phyloP scores from a whole-genome alignment of 495 filamentous ascomycete genomes.

The Trichoderma orchidacearum region DNA sequence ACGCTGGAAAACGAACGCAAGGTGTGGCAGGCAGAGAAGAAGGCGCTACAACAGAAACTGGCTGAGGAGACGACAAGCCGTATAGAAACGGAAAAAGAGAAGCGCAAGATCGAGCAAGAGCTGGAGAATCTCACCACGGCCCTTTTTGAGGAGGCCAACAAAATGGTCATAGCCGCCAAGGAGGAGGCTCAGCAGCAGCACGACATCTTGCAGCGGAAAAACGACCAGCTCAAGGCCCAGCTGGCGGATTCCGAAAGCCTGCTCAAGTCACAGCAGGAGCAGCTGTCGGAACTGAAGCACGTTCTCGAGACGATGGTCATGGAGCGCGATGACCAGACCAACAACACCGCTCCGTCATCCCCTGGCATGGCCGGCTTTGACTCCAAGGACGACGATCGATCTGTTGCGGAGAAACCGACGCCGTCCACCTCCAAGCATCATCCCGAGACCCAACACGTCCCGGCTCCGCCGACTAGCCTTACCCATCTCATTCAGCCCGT shows the following conservation, averaged over 20 bases:
- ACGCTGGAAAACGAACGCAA: conserved; percentile 27
- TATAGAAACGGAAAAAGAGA: conserved; percentile 55
- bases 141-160: conserved; percentile 89
- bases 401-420: conserved; percentile 24
- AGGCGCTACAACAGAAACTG: conserved; percentile 17
- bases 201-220: conserved; percentile 18
- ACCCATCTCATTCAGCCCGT: conserved; percentile 69
- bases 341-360: conserved; percentile 53
- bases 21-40: conserved; percentile 26
- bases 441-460: conserved; percentile 45
- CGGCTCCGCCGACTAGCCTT: conserved; percentile 76
- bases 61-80: conserved; percentile 57
- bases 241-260: conserved; percentile 55
- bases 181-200: conserved; percentile 23
- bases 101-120: conserved; percentile 60
- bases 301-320: conserved; percentile 82
- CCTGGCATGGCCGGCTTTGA: conserved; percentile 34
- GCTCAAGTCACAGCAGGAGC: conserved; percentile 80
- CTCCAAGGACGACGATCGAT: conserved; percentile 16
- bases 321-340: conserved; percentile 52
- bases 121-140: conserved; percentile 79
- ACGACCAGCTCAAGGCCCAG: conserved; percentile 36
- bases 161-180: conserved; percentile 71
- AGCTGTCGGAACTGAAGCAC: conserved; percentile 76
- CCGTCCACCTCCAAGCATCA: conserved; percentile 18